Percentiles rank a stretch among this genome's conserved stretches.
phyloP scores from a whole-genome alignment of 768 basidiomycete genomes.

The Boletellus sp. region DNA sequence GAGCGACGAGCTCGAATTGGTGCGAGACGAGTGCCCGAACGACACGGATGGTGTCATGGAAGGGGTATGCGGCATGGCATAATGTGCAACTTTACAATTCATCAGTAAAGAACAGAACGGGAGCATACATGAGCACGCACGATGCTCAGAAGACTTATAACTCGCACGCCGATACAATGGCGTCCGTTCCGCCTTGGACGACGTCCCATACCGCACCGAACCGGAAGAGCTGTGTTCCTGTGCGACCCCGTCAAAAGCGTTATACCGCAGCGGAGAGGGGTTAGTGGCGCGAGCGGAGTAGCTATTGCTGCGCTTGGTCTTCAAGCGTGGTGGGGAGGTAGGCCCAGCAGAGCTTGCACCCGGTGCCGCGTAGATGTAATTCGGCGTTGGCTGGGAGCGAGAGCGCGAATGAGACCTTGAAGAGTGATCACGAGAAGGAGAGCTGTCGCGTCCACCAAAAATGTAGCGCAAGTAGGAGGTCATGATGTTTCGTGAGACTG shows the following conservation, averaged over 20 bases:
- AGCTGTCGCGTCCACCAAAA: slow-evolving; percentile 36
- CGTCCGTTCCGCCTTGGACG: slow-evolving; percentile 32
- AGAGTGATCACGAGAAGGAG: slow-evolving; percentile 23
- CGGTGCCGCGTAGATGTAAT: slow-evolving; percentile 40
- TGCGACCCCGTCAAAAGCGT: slow-evolving; percentile 32
- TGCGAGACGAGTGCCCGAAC: slow-evolving; percentile 43
- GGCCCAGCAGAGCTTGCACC: slow-evolving; percentile 28
- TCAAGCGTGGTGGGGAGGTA: slow-evolving; percentile 34
- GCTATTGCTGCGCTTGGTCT: slow-evolving; percentile 40
- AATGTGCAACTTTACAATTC: slow-evolving; percentile 25
- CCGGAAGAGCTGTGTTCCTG: slow-evolving; percentile 22
- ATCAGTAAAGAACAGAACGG: neutral
- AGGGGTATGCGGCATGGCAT: slow-evolving; percentile 30
- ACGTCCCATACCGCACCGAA: slow-evolving; percentile 33
- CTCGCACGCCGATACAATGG: slow-evolving; percentile 41
- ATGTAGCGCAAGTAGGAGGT: slow-evolving; percentile 49
- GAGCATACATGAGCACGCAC: slow-evolving; percentile 32
- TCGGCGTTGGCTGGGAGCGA: slow-evolving; percentile 36
- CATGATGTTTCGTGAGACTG: slow-evolving; percentile 31
- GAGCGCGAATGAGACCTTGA: slow-evolving; percentile 45
- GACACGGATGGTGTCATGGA: slow-evolving; percentile 30
- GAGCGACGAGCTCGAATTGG: slow-evolving; percentile 51
- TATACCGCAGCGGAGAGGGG: slow-evolving; percentile 42
- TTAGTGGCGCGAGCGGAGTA: slow-evolving; percentile 35
- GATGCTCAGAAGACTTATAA: slow-evolving; percentile 42